Conservation (phyloP, 148 eudicot genomes). For the Camellia granthamiana region DNA sequence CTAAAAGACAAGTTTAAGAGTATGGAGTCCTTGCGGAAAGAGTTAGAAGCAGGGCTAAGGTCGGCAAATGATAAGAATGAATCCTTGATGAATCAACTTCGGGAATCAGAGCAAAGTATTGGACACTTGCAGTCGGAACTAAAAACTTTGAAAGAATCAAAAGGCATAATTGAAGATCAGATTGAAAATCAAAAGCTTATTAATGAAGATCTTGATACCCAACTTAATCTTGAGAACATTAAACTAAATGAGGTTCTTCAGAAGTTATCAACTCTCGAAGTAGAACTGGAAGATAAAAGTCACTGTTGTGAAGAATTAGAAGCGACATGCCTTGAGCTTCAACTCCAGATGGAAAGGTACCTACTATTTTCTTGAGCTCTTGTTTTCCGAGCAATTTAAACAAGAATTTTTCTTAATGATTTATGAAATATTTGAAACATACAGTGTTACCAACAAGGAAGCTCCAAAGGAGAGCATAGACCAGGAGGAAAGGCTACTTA, state of each 20-base stretch:
- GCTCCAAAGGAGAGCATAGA: conserved; percentile 30
- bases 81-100: conserved; percentile 32
- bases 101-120: conserved; percentile 37
- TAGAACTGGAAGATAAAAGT: conserved; percentile 66
- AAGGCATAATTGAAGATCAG: conserved; percentile 53
- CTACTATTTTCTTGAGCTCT: not conserved
- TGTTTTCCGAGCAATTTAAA: not conserved
- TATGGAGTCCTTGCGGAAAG: conserved; percentile 24
- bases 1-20: conserved; percentile 25
- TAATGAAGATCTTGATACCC: conserved; percentile 77
- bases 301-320: conserved; percentile 77
- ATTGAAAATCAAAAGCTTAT: conserved; percentile 61
- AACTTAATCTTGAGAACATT: conserved; percentile 54
- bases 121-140: conserved; percentile 42
- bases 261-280: conserved; percentile 65
- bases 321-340: conserved; percentile 78
- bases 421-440: conserved; percentile 21
- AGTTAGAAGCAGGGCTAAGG: conserved; percentile 26
- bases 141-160: conserved; percentile 40
- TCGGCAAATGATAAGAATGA: conserved; percentile 30
- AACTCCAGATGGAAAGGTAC: conserved; percentile 90
- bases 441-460: conserved; percentile 47
- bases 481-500: conserved; percentile 38
- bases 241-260: conserved; percentile 51
- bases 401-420: conserved; percentile 7